These are phyloP conservation scores for Arachis monticola DNA, from an alignment of 331 rosid species.

Conservation along the genomic window DNA sequence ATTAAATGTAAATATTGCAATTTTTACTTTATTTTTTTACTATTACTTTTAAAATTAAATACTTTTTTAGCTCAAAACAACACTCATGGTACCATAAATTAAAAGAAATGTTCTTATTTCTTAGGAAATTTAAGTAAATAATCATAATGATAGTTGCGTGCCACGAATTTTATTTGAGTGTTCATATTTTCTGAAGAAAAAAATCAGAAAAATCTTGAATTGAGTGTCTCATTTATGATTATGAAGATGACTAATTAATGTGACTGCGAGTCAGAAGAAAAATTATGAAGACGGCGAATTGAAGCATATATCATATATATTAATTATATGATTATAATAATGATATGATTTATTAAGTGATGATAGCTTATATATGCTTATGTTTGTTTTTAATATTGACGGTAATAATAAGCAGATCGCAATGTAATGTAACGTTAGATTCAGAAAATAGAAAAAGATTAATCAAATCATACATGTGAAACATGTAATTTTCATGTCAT, in stretches of 20 bases:
- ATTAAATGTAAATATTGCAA: no score
- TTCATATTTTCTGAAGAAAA: no score
- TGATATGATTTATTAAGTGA: not conserved
- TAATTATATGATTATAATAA: no score
- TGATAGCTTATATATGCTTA: not conserved
- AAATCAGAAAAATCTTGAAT: not conserved
- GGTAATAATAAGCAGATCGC: not conserved
- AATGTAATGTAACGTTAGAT: not conserved
- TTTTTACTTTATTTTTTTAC: no score
- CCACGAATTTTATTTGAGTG: no score
- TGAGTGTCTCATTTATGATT: not conserved
- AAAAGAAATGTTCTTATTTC: no score
- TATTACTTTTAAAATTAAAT: no score
- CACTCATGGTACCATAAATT: no score
- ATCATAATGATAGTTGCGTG: no score
- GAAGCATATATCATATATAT: no score
- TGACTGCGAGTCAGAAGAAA: not conserved
- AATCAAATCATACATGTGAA: constrained; percentile 15
- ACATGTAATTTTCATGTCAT: constrained; percentile 23
- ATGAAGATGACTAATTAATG: not conserved
- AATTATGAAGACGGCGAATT: not conserved
- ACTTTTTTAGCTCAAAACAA: no score
- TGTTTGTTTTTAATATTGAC: not conserved
- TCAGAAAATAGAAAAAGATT: not conserved
- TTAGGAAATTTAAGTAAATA: no score